phyloP scores from a whole-genome alignment of 352 stramenopile genomes.

The Phytophthora tentaculata region DNA sequence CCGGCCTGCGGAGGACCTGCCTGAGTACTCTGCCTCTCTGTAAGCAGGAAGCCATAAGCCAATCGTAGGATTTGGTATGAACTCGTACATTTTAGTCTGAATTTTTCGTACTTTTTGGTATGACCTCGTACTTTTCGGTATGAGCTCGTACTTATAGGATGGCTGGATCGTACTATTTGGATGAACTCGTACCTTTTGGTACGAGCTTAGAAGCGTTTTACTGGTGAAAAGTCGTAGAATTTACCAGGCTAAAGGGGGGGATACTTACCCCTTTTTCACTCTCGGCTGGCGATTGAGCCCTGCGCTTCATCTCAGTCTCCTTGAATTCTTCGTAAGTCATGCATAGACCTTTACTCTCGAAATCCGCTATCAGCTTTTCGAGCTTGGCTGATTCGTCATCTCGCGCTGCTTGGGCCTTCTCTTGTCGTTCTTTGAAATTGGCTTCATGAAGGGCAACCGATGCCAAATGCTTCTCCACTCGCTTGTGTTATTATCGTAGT shows the following conservation, averaged over 20 bases:
- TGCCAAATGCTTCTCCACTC: too few species aligned
- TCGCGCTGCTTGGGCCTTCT: too few species aligned
- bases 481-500: too few species aligned
- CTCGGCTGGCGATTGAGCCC: neutral
- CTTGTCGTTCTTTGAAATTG: too few species aligned
- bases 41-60: neutral
- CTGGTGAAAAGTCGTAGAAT: neutral
- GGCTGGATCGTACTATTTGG: neutral
- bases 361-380: too few species aligned
- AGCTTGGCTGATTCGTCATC: too few species aligned
- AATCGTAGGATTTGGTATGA: neutral
- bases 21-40: neutral
- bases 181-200: neutral
- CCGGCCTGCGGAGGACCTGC: too few species aligned
- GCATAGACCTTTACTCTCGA: too few species aligned
- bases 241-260: neutral
- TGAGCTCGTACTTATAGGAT: neutral
- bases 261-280: neutral
- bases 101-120: neutral
- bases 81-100: neutral
- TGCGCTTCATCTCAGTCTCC: neutral
- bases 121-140: neutral
- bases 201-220: neutral
- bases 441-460: too few species aligned
- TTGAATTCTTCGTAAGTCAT: neutral